These are phyloP conservation scores for Chlorella sp. DNA, from an alignment of 139 green algal species.

Conservation along the genomic window DNA sequence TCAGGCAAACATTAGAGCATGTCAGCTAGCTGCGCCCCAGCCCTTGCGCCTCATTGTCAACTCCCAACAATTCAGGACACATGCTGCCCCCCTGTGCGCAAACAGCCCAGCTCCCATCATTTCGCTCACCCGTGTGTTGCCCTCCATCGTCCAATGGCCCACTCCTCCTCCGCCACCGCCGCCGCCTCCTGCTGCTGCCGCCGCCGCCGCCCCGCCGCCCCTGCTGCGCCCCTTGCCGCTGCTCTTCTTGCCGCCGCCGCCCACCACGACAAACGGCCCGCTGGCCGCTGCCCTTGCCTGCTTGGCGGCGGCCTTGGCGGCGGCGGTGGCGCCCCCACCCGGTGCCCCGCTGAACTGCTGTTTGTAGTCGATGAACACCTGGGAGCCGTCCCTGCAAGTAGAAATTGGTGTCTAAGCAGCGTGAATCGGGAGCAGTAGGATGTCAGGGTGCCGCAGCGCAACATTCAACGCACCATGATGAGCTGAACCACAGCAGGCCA, in stretches of 20 bases:
- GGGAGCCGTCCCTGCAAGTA: neutral
- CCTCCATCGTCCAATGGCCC: neutral
- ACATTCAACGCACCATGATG: too few relatives aligned
- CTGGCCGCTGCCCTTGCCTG: neutral
- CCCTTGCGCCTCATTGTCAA: too few relatives aligned
- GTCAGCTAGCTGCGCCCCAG: too few relatives aligned
- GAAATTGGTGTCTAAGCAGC: neutral
- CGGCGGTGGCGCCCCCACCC: slow-evolving; percentile 11
- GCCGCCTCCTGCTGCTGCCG: neutral
- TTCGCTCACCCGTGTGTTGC: neutral
- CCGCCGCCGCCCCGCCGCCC: neutral
- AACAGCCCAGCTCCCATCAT: too few relatives aligned
- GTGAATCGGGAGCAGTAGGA: too few relatives aligned
- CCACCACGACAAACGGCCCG: neutral
- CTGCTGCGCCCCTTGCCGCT: neutral
- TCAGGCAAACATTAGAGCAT: too few relatives aligned
- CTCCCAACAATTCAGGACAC: too few relatives aligned
- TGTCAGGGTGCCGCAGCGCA: too few relatives aligned
- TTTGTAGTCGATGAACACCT: slow-evolving; percentile 10
- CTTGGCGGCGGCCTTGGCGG: slow-evolving; percentile 7
- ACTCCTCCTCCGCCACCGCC: neutral
- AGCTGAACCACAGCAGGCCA: too few relatives aligned
- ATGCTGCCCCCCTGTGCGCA: too few relatives aligned
- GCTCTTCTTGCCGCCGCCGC: slow-evolving; percentile 12
- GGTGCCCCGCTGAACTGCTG: slow-evolving; percentile 14